These are phyloP conservation scores for Pseudomonodictys pantanalensis DNA, from an alignment of 495 filamentous ascomycete species.

Conservation along the genomic window DNA sequence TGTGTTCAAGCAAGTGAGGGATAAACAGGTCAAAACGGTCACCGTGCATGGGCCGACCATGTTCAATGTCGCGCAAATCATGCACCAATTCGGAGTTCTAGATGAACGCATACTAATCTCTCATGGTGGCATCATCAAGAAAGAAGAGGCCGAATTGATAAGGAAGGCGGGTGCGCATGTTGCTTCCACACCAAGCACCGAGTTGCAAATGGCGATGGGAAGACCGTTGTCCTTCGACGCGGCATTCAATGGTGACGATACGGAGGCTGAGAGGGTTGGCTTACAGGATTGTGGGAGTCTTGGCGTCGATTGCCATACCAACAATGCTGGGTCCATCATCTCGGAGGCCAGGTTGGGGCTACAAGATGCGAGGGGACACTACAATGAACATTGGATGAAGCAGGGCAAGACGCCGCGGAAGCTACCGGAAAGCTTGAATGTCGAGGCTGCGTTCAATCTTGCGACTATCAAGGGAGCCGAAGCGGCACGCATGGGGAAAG, in stretches of 20 bases:
- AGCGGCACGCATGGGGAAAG: constrained; percentile 44
- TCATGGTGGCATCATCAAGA: constrained; percentile 8
- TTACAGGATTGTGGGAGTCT: too few relatives aligned
- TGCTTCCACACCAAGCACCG: constrained; percentile 31
- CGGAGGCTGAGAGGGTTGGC: too few relatives aligned
- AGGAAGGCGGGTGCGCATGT: constrained; percentile 21
- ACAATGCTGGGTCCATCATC: constrained; percentile 42
- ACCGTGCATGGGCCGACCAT: constrained; percentile 8
- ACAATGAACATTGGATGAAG: constrained; percentile 35
- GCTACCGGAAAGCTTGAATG: constrained; percentile 37
- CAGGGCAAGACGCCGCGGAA: constrained; percentile 36
- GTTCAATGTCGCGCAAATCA: not conserved
- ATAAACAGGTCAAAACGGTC: not conserved
- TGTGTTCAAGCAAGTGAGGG: constrained; percentile 8
- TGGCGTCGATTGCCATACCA: constrained; percentile 52
- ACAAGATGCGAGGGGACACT: constrained; percentile 41
- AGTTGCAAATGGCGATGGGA: constrained; percentile 32
- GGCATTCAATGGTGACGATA: too few relatives aligned
- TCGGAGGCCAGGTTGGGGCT: constrained; percentile 48
- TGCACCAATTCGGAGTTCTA: constrained; percentile 14
- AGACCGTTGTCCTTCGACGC: constrained; percentile 12
- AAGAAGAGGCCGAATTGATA: constrained; percentile 17
- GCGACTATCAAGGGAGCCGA: constrained; percentile 50
- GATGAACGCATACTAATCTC: constrained; percentile 20
- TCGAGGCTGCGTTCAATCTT: constrained; percentile 50